Base-by-base conservation (phyloP, 2,329 filamentous ascomycete genomes). In the Rutstroemia sp. region DNA sequence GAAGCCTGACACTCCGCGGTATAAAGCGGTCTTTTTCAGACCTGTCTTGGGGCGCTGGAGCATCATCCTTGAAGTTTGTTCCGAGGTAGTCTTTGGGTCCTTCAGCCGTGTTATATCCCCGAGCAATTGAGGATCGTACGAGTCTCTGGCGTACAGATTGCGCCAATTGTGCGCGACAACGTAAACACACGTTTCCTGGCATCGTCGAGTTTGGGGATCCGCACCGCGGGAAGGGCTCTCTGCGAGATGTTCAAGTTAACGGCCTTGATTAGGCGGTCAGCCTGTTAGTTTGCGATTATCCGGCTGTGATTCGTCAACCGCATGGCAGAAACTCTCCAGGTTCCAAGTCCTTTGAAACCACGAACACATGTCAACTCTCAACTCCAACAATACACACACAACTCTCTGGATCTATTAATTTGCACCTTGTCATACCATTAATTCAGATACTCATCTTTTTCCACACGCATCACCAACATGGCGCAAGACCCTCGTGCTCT, bases 401-500 rank as follows among this genome's bases (percentile, higher is more conserved):
- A 83, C 79, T 55, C 79, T 73, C 18, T 27, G 30, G 30, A 45
- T 30, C 4, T 37, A 19, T 21, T 44, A 52, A 38, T 30, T 19
- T 16, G 19, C 38, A 49, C 5, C 3, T 25, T 44, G 27, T 58
- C 8, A 19, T 7, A 30, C 14, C 23, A 12, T 46, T 27, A 4
- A 42, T 50, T 38, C 14, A 54, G 10, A 30, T 18, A 5, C 5
- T 21, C n/a, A 56, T n/a, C 21, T 19, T 18, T 16, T 7, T n/a
- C 18, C 21, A 4, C 3, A n/a, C 2, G 34, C 50, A 53, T 27
- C 45, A n/a, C 50, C 58, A 63, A 54, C 59, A 91, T 91, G 86
- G 78, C 86, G 61, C 83, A 87, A 77, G 88, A 92, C 72, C 88
- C 88, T 61, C 83, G 86, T 71, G 86, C 83, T 62, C 77, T 94